Conservation (phyloP, 805 yeast species). For the Pichia occidentalis region DNA sequence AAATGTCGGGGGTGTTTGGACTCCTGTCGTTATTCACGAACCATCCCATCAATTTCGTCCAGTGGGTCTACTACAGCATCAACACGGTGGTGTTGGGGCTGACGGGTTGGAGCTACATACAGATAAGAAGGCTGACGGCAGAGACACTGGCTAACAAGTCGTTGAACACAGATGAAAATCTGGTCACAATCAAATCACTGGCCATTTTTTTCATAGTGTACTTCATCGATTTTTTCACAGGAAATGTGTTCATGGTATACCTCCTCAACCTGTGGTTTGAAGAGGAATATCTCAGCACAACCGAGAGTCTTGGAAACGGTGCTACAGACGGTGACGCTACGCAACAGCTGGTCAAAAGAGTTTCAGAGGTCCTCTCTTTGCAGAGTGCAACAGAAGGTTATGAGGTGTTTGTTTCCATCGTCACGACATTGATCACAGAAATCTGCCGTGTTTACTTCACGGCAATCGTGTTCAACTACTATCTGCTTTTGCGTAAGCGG, state of each 20-base stretch:
- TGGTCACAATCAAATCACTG: slow-evolving; percentile 40
- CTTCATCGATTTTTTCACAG: slow-evolving; percentile 58
- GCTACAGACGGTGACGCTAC: slow-evolving; percentile 9
- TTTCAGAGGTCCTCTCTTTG: slow-evolving; percentile 28
- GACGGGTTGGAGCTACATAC: slow-evolving; percentile 27
- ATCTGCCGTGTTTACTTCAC: slow-evolving; percentile 53
- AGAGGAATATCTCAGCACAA: slow-evolving; percentile 9
- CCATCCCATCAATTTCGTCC: slow-evolving; percentile 75
- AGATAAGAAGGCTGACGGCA: background rate
- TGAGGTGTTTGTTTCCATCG: slow-evolving; percentile 52
- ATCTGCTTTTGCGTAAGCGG: slow-evolving; percentile 9
- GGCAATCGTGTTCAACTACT: slow-evolving; percentile 38
- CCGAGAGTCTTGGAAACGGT: slow-evolving; percentile 9
- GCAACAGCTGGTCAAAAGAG: slow-evolving; percentile 11
- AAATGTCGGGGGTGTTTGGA: slow-evolving; percentile 86
- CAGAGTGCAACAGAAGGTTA: slow-evolving; percentile 59
- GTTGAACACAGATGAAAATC: slow-evolving; percentile 38
- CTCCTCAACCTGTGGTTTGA: slow-evolving; percentile 72
- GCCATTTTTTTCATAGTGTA: slow-evolving; percentile 61
- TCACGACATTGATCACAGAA: slow-evolving; percentile 43
- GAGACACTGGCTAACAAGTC: slow-evolving; percentile 24
- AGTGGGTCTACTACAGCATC: slow-evolving; percentile 70
- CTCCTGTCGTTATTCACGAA: slow-evolving; percentile 81
- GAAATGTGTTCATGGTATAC: slow-evolving; percentile 63
- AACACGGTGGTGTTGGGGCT: slow-evolving; percentile 59